Conservation (phyloP, 495 filamentous ascomycete species). For the Aspergillus sclerotiicarbonarius region DNA sequence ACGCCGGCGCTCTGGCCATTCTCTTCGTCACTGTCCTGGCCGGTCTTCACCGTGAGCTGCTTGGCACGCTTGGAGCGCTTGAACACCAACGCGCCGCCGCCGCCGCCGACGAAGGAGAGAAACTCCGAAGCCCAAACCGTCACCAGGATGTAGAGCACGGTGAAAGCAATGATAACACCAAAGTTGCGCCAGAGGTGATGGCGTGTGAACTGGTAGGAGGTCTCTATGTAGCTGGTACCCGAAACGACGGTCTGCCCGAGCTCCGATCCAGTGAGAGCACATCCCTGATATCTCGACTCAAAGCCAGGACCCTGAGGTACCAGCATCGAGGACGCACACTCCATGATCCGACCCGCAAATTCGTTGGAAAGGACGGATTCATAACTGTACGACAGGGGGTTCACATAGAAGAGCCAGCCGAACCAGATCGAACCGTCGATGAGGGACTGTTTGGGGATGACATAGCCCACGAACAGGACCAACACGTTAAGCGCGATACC, state of each 20-base stretch:
- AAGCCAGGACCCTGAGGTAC: constrained; percentile 55
- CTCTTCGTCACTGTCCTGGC: constrained; percentile 47
- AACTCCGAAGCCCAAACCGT: constrained; percentile 60
- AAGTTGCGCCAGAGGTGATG: constrained; percentile 78
- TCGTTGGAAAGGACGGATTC: constrained; percentile 71
- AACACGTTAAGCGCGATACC: constrained; percentile 65
- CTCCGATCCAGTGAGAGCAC: constrained; percentile 57
- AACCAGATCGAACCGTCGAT: constrained; percentile 70
- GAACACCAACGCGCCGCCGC: constrained; percentile 62
- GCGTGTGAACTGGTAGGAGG: constrained; percentile 58
- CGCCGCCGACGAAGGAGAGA: constrained; percentile 51
- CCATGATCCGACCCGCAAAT: constrained; percentile 57
- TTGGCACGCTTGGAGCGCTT: constrained; percentile 63
- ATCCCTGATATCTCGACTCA: constrained; percentile 56
- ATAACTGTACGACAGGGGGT: constrained; percentile 73
- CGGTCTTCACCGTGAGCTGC: constrained; percentile 43
- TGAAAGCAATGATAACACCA: constrained; percentile 70
- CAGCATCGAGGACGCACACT: constrained; percentile 56
- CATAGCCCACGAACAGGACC: constrained; percentile 78
- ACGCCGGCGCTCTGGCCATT: constrained; percentile 30
- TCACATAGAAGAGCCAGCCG: constrained; percentile 72
- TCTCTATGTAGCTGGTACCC: constrained; percentile 59
- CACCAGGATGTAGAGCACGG: constrained; percentile 64
- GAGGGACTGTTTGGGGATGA: constrained; percentile 68
- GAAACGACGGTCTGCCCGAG: constrained; percentile 44